These are phyloP conservation scores for Micromonas pusilla DNA, from an alignment of 139 green algal species.

Conservation along the genomic window DNA sequence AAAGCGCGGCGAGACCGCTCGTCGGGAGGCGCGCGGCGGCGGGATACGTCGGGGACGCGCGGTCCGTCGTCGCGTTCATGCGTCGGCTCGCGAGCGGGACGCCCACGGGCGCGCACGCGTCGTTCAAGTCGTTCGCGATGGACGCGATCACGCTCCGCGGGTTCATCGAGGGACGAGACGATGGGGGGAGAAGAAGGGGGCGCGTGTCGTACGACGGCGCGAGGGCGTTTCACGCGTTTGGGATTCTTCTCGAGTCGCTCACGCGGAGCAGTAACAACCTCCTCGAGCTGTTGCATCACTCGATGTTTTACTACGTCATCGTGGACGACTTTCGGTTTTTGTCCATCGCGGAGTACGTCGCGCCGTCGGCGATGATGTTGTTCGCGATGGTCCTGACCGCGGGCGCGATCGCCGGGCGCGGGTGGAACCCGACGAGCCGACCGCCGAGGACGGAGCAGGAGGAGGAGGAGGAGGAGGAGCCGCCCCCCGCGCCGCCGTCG, in stretches of 20 bases:
- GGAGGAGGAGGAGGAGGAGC: not conserved
- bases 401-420: not conserved
- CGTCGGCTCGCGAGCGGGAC: not conserved
- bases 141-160: not conserved
- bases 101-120: not conserved
- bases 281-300: constrained; percentile 14
- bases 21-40: no score
- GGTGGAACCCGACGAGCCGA: not conserved
- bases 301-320: constrained; percentile 19
- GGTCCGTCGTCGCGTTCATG: not conserved
- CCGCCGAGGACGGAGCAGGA: not conserved
- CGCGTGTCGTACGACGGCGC: no score
- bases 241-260: not conserved
- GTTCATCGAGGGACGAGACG: no score
- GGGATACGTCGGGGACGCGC: not conserved
- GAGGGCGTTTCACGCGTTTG: not conserved
- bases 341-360: constrained; percentile 18
- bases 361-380: not conserved
- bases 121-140: constrained; percentile 16
- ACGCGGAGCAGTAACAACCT: constrained; percentile 11
- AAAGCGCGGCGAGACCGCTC: no score
- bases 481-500: not conserved
- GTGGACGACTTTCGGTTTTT: not conserved
- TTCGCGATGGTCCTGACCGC: not conserved
- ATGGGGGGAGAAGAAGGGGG: no score